Evolutionary conservation across 768 basidiomycete genomes (phyloP).

Genomic region (Mycena kentingensis): DNA sequence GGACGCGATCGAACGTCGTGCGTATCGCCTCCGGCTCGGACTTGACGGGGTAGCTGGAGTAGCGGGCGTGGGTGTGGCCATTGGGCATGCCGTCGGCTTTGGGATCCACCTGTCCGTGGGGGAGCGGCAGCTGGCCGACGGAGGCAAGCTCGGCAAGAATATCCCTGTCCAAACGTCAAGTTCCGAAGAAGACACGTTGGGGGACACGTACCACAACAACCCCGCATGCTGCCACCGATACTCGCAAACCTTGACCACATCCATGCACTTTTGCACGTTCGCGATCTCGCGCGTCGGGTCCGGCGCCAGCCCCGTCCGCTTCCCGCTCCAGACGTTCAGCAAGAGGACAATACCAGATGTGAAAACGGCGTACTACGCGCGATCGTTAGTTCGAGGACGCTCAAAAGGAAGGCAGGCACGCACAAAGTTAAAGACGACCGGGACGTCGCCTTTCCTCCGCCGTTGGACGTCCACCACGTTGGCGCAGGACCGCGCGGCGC

Average conservation of each 20-base stretch:
- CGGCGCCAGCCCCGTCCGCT: conserved; percentile 1
- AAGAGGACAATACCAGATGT: conserved; percentile 2
- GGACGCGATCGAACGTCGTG: too few species aligned
- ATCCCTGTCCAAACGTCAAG: conserved; percentile 13
- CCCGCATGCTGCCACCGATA: conserved; percentile 39
- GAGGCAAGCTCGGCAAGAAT: conserved; percentile 26
- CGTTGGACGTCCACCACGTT: conserved; percentile 65
- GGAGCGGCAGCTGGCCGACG: conserved; percentile 19
- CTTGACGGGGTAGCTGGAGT: background rate
- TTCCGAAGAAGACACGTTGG: too few species aligned
- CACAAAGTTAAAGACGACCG: conserved; percentile 26
- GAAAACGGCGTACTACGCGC: background rate
- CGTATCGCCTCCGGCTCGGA: too few species aligned
- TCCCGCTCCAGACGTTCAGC: conserved; percentile 7
- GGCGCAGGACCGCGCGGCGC: conserved; percentile 75
- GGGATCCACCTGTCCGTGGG: too few species aligned
- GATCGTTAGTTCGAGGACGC: background rate
- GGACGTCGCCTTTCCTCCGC: conserved; percentile 32
- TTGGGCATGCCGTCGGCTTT: too few species aligned
- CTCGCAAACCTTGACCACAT: conserved; percentile 3
- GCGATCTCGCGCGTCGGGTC: conserved; percentile 7
- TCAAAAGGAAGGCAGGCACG: background rate
- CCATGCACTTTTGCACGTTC: conserved; percentile 9
- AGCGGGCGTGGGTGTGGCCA: too few species aligned
- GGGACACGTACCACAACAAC: conserved; percentile 32